Base-by-base conservation (phyloP, 129 eudicot genomes). In the Sambucus nigra region DNA sequence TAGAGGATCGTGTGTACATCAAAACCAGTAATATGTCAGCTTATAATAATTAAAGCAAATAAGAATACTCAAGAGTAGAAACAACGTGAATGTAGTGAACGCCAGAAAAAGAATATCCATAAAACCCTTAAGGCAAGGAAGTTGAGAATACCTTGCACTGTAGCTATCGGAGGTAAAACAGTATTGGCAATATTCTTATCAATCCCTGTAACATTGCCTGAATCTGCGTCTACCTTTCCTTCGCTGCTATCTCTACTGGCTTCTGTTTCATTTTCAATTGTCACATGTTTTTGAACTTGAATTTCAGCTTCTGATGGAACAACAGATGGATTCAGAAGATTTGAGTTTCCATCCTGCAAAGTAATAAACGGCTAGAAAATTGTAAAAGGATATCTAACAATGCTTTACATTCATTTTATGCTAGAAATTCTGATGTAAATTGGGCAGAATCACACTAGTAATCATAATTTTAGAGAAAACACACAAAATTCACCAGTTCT, bases 81-180 rank as follows among this genome's bases (percentile, higher is more conserved):
- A 44, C 33, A 11, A 24, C 53, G 11, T 73, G 54, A 14, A 48
- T 52, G 42, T 1, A 47, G 16, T 49, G n/a, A 26, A 33, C 33
- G 51, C 65, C 25, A 62, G 24, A 48, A 25, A 61, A 32, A 15
- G 38, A 28, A 67, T 31, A 51, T 26, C 15, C 18, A 32, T 26
- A 47, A 63, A 50, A 19, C n/a, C 35, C 42, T 23, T 32, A 40
- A 47, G 45, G 56, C n/a, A 14, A 66, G 32, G 55, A 69, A 60
- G 50, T 25, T 57, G 46, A 71, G 45, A 59, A 32, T 73, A 88
- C 97, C 97, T 38, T 76, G 79, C 73, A 73, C 52, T 65, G 63
- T 51, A 54, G 75, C 62, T 66, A 69, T 46, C 72, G 71, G 74
- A n/a, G 84, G 79, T 28, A 77, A 61, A 59, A 63, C 51, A 23